Conservation (phyloP, 345 rosid genomes). For the Pistacia vera region DNA sequence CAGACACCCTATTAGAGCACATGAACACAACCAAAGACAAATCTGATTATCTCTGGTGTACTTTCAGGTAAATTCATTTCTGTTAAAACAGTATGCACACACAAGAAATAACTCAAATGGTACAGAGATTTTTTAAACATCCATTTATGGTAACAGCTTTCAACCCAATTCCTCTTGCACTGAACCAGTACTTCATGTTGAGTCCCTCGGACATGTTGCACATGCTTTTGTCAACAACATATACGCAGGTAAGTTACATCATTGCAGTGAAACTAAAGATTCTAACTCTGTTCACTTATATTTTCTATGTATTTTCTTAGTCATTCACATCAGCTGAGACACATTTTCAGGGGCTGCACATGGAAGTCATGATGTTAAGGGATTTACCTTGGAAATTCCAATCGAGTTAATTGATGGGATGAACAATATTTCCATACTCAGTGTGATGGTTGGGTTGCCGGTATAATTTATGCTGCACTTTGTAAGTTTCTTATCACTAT, state of each 20-base stretch:
- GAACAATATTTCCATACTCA: slow-evolving; percentile 73
- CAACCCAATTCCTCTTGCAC: slow-evolving; percentile 52
- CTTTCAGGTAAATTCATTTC: slow-evolving; percentile 50
- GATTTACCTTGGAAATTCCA: slow-evolving; percentile 46
- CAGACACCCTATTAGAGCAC: slow-evolving; percentile 62
- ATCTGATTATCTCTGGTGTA: slow-evolving; percentile 91
- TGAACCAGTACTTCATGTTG: slow-evolving; percentile 52
- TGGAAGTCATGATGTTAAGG: slow-evolving; percentile 59
- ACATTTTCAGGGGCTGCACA: slow-evolving; percentile 60
- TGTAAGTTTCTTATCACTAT: neutral
- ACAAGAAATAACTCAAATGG: neutral
- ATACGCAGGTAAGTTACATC: slow-evolving; percentile 40
- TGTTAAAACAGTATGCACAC: neutral
- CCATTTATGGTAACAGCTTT: slow-evolving; percentile 37
- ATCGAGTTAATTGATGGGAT: slow-evolving; percentile 43
- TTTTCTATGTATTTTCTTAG: neutral
- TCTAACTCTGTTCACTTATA: neutral
- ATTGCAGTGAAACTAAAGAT: neutral
- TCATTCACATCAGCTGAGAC: neutral
- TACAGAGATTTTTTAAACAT: neutral
- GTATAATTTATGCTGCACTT: slow-evolving; percentile 32
- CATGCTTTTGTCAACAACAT: slow-evolving; percentile 63
- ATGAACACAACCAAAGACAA: slow-evolving; percentile 71
- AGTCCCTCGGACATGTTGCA: slow-evolving; percentile 70
- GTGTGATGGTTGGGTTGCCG: slow-evolving; percentile 91